Base-by-base conservation (phyloP, 805 yeast species). In the Candida bentonensis region DNA sequence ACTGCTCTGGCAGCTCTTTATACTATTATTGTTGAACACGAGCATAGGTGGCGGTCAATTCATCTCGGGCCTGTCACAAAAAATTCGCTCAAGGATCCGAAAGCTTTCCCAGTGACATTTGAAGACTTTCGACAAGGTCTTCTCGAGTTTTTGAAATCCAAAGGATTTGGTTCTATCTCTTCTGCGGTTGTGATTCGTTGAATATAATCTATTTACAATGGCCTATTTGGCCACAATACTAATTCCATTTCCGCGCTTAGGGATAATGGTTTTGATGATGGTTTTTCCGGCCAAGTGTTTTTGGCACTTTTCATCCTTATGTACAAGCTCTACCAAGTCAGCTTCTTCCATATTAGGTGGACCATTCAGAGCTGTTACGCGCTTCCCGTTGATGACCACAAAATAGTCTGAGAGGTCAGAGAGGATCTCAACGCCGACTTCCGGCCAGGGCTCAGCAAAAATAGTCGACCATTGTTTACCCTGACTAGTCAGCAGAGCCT, bases 301-400 rank as follows among this genome's bases (percentile, higher is more conserved):
- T 23, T 58, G 49, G 3, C 73, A 73, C 1, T 60, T 63, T 13
- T 60, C 61, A 4, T 63, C 52, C 1, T 49, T 42, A 40, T 58
- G 42, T 2, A 76, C 45, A 15, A 59, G 63, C 9, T 62, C 59
- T 21, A 73, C 47, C 15, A 75, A 62, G 3, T 54, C 55, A 0
- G 50, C 61, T 2, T 64, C 67, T 2, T 61, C 57, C 43, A 43
- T 26, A 22, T 21, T 26, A 36, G 43, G 33, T 15, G 42, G 46
- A 21, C 44, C 23, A 11, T 39, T 42, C 15, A 45, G 39, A 20
- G 34, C 64, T 48, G 74, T 73, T 51, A 79, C 72, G 61, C 73
- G 70, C 54, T 76, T 79, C 3, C 95, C 95, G 56, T 87, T 79
- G 34, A 87, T 62, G 55, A 83, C 73, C n/a, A 87, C 69, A 46